These are phyloP conservation scores for Penicillium sp. DNA, from an alignment of 2,329 filamentous ascomycete genomes.

Conservation along the genomic window DNA sequence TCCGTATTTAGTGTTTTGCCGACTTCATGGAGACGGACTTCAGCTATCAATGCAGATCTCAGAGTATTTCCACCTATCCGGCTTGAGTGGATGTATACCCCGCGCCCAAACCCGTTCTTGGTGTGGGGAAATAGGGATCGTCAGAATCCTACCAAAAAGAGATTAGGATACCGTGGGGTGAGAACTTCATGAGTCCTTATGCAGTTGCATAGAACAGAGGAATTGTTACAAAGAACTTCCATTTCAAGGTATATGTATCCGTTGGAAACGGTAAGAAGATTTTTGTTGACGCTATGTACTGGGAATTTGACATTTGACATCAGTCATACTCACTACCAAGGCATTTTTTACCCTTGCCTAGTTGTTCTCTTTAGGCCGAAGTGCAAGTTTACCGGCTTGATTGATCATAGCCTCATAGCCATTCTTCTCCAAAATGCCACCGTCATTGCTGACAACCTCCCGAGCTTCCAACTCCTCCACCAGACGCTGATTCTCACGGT, in stretches of 20 bases:
- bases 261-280: too few relatives aligned
- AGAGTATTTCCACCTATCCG: constrained; percentile 8
- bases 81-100: constrained; percentile 1
- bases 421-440: constrained; percentile 41
- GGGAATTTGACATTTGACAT: too few relatives aligned
- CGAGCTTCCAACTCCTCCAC: constrained; percentile 50
- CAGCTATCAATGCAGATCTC: neutral
- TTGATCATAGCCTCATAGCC: constrained; percentile 46
- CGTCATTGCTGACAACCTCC: constrained; percentile 43
- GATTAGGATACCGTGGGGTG: neutral
- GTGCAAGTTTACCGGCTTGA: constrained; percentile 43
- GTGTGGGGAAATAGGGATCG: neutral
- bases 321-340: too few relatives aligned
- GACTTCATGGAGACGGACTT: neutral
- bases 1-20: neutral
- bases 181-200: neutral
- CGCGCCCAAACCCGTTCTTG: neutral
- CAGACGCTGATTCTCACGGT: constrained; percentile 54
- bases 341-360: too few relatives aligned
- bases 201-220: too few relatives aligned
- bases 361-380: constrained; percentile 35
- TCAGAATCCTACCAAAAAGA: neutral
- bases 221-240: too few relatives aligned
- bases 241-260: too few relatives aligned
- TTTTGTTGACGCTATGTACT: too few relatives aligned